Evolutionary conservation across 1,139 yeast genomes (phyloP).

Genomic region (Saccharomyces hybrid): DNA sequence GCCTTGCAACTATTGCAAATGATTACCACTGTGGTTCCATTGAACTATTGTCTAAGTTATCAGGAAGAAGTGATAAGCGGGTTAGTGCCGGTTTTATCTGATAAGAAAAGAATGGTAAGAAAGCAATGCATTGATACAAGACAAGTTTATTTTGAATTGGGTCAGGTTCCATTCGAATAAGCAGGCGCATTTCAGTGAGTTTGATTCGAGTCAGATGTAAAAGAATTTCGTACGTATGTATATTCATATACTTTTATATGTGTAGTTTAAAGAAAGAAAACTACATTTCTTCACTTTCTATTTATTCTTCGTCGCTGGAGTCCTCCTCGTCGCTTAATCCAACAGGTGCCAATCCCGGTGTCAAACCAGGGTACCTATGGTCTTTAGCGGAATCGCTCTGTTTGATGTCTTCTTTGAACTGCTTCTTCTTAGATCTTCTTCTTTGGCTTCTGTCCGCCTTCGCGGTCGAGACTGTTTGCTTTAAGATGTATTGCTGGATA

Average conservation of each 20-base stretch:
- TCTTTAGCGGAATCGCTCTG: conserved; percentile 17
- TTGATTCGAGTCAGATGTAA: not conserved
- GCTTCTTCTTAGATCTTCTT: conserved; percentile 23
- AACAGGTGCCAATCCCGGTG: conserved; percentile 90
- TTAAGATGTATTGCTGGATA: conserved; percentile 38
- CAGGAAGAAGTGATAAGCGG: conserved; percentile 43
- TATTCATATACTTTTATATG: not conserved
- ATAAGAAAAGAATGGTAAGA: conserved; percentile 65
- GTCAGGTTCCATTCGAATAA: conserved; percentile 30
- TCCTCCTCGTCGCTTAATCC: conserved; percentile 48
- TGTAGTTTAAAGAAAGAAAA: not conserved
- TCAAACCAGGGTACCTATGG: conserved; percentile 55
- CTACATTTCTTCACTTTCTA: not conserved
- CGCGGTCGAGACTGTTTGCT: conserved; percentile 16
- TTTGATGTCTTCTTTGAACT: conserved; percentile 21
- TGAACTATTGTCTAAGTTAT: conserved; percentile 44
- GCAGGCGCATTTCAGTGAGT: not conserved
- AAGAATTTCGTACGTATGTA: not conserved
- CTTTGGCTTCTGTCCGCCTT: conserved; percentile 21
- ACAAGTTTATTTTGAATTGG: conserved; percentile 58
- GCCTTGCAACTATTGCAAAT: conserved; percentile 51
- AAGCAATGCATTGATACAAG: conserved; percentile 70
- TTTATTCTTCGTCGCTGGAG: conserved; percentile 25
- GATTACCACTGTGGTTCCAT: conserved; percentile 37
- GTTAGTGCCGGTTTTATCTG: conserved; percentile 56